Conservation (phyloP, 202 grass and related monocot genomes). For the Panicum virgatum region DNA sequence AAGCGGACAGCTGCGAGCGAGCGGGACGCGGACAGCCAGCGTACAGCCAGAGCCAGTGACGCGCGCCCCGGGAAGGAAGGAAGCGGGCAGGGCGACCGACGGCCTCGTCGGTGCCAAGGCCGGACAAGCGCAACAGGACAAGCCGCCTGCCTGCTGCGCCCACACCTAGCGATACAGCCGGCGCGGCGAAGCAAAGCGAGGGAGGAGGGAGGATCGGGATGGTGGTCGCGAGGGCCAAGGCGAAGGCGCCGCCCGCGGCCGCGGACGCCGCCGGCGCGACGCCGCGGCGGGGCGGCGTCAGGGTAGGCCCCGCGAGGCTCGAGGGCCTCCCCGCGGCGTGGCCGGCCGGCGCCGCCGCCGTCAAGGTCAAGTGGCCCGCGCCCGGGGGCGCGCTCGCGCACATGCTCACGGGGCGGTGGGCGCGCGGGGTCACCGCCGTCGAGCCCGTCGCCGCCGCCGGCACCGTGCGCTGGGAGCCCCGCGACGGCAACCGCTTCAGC, state of each 20-base stretch:
- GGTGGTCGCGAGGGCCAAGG: conserved; percentile 30
- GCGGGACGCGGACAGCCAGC: neutral
- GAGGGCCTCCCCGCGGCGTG: conserved; percentile 49
- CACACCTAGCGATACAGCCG: too few relatives aligned
- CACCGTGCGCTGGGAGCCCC: conserved; percentile 47
- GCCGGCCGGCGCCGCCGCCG: conserved; percentile 33
- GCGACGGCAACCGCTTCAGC: conserved; percentile 51
- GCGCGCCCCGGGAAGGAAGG: neutral
- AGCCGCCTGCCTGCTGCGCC: too few relatives aligned
- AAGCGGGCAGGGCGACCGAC: conserved; percentile 10
- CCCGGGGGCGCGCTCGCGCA: conserved; percentile 44
- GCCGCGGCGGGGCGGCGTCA: conserved; percentile 28
- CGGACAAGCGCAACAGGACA: neutral
- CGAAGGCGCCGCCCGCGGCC: neutral
- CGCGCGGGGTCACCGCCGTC: conserved; percentile 49
- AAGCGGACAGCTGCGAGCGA: neutral
- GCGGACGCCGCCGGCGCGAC: neutral
- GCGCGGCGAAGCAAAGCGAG: too few relatives aligned
- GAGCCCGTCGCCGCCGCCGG: conserved; percentile 47
- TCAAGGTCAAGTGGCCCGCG: conserved; percentile 61
- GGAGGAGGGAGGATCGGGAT: neutral
- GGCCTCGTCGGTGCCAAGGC: conserved; percentile 4
- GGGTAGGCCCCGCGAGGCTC: conserved; percentile 46
- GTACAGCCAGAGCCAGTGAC: neutral
- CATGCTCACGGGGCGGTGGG: conserved; percentile 49